Evolutionary conservation across 176 grass and related monocot species (phyloP).

Genomic region (Rhynchospora breviuscula): DNA sequence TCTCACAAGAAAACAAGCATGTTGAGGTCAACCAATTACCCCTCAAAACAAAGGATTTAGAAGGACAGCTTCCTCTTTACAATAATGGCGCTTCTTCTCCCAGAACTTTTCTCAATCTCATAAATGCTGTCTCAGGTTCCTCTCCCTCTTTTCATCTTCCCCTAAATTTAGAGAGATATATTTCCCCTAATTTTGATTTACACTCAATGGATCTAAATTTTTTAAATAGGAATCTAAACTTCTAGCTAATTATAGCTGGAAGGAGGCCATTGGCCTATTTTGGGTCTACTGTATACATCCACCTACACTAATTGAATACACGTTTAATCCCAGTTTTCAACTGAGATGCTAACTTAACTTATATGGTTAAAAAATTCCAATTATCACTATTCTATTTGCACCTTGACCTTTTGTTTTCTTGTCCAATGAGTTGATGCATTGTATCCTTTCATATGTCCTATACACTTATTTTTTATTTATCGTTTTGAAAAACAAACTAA

Average conservation of each 20-base stretch:
- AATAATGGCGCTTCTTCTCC: conserved; percentile 30
- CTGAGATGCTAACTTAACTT: background rate
- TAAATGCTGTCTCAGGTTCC: conserved; percentile 48
- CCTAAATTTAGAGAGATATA: background rate
- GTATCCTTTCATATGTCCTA: background rate
- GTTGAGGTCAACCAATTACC: background rate
- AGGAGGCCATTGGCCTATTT: background rate
- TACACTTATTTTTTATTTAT: background rate
- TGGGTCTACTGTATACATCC: background rate
- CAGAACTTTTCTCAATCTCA: conserved; percentile 57
- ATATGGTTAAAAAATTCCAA: background rate
- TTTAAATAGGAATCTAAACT: too few species aligned
- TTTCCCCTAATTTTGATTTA: background rate
- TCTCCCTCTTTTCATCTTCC: background rate
- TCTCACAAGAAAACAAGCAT: conserved; percentile 7
- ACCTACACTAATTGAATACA: background rate
- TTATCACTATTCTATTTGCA: background rate
- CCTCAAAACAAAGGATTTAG: conserved; percentile 3
- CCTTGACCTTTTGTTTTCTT: background rate
- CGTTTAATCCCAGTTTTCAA: background rate
- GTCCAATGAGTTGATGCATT: background rate
- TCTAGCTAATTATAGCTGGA: too few species aligned
- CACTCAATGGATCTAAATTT: too few species aligned
- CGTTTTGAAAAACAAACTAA: too few species aligned
- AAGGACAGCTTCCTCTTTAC: conserved; percentile 23